Base-by-base conservation (phyloP, 78 protist species). In the Anaeramoeba flamelloides region DNA sequence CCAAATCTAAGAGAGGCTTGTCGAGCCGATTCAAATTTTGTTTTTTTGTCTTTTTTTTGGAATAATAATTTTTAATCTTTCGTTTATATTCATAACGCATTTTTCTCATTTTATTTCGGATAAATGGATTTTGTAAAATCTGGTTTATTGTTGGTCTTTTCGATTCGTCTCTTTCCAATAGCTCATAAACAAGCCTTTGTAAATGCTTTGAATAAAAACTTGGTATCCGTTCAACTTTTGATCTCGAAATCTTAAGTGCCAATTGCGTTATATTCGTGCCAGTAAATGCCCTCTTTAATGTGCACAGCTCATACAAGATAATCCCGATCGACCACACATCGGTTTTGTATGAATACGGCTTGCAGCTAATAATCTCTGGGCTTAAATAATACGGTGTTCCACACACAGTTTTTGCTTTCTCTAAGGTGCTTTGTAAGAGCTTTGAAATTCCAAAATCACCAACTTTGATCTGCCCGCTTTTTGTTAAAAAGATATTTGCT, bases 381-480 rank as follows among this genome's bases (percentile, higher is more conserved):
- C 90, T 82, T 32, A 94, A 53, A 82, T 93, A 93, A 86, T 86
- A 92, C 0, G 97, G 97, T 34, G 95, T 94, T 36, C 97, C 97
- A 12, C 34, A 12, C 34, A 83, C 81, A n/a, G 92, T 92, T 1
- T 80, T 0, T 1, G 93, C 95, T 22, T 77, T 0, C 0, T 37
- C 64, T 1, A 0, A 2, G 33, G 90, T 92, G 26, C 75, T 69
- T 12, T 39, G 82, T 8, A 95, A 83, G 32, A 94, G 86, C 38
- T 89, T 82, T 22, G 94, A 94, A 41, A 95, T 92, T 36, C 97
- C 97, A 75, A 95, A 91, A 83, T 95, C 98, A 17, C 96, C 97
- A 40, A 95, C 80, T 39, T 92, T 90, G 41, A 89, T 89, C 31
- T 83, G 80, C 41, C 64, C 81, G 22, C 74, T 83, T 26, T 83